Base-by-base conservation (phyloP, 352 stramenopile species). In the Phytophthora constricta region DNA sequence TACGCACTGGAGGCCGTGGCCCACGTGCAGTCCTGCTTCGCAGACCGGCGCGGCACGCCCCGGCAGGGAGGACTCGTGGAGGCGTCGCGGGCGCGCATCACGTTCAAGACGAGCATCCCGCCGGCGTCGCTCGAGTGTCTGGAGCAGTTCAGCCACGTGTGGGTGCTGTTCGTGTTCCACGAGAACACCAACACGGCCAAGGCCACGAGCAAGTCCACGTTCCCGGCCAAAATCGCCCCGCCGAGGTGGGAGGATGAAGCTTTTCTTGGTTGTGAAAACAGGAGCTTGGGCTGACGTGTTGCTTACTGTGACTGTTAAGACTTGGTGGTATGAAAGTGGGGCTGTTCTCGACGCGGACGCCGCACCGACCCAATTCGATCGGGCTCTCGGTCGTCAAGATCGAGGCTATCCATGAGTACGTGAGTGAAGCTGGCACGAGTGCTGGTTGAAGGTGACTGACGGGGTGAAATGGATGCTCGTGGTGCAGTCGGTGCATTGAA, bases 341-440 rank as follows among this genome's bases (percentile, higher is more conserved):
- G 9, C 82, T 99, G 42, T 98, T 99, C 64, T 97, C 96, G 17
- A 99, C 97, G 1, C 82, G 98, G 26, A 98, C 96, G 48, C 98
- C 98, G 13, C 98, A 99, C 73, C 91, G 97, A 20, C 95, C 95
- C 10, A 99, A 99, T 77, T 93, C 95, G 0, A 91, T 99, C 43
- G 97, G 96, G 0, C 75, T 99, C 33, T 92, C 86, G 1, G 77
- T 96, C 27, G 95, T 96, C 66, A 96, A 93, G 71, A 88, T 98
- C 46, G 93, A 98, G 54, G 75, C 76, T 16, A 82, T 98, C 27
- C 72, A 91, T 60, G 77, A 85, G 51, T 86, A 72, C 23, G 74
- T 54, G 39, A 48, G 10, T 26, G 42, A 63, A 47, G 33, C 50
- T 43, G 49, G 20, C 13, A 11, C n/a, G 54, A 37, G 16, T 43